Base-by-base conservation (phyloP, 2,329 filamentous ascomycete species). In the Trematosphaeria pertusa region DNA sequence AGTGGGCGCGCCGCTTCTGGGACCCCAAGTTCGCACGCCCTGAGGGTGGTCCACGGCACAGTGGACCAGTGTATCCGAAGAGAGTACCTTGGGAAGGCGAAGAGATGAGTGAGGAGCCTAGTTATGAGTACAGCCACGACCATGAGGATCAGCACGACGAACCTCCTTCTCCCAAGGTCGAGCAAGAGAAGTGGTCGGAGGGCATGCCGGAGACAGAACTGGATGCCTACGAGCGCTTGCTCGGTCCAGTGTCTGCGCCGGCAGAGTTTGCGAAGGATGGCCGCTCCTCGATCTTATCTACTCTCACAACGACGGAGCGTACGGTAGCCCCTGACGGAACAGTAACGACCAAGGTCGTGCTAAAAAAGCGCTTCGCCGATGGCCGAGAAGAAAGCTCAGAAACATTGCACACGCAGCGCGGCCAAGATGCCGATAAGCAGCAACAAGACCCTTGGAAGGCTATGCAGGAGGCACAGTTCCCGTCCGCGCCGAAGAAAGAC, bases 281-380 rank as follows among this genome's bases (percentile, higher is more conserved):
- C 66, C 34, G 57, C 30, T n/a, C 62, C 6, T 66, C 61, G 2
- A 56, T 86, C 2, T 64, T 86, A 1, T 83, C 81, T 0, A 83
- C 81, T 1, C 68, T 82, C 32, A 84, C 80, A 1, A 83, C 76
- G 0, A 85, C 81, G 2, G 77, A 83, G 52, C 79, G 80, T 3
- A 78, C 74, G 3, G 78, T 77, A 2, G 70, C 79, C 2, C 73
- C 81, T 0, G 83, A 86, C 61, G 84, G 84, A 10, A 81, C 79
- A 0, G 69, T 84, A 2, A 79, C 80, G 7, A 85, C 80, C 0
- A 84, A 80, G 55, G 77, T 78, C 1, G 71, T 83, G 8, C 69
- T 83, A 12, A 86, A 81, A 52, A 81, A 80, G 58, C 75, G 80
- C 2, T 87, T 84, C 57, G 73, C 79, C 1, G 82, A 86, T 69